A percentile compares a stretch with the other conserved stretches of the same genome.
These are phyloP conservation scores for Gastrolobium bilobum DNA, from an alignment of 306 rosid species.

Conservation along the genomic window DNA sequence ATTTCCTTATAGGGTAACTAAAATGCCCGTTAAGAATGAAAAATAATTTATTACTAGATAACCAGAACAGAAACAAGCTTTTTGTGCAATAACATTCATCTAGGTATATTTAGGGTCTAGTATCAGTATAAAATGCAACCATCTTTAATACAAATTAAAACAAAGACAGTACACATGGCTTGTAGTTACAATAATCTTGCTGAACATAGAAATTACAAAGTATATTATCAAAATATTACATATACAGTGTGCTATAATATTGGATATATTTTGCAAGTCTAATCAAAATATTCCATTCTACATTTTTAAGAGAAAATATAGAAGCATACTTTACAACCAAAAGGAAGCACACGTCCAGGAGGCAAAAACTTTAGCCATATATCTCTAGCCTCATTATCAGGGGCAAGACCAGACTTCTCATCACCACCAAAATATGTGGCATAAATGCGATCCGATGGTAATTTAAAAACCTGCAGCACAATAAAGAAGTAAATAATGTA, in stretches of 20 bases:
- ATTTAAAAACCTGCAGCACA: slow-evolving; percentile 75
- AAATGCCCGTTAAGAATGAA: slow-evolving; percentile 1
- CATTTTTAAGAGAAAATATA: slow-evolving; percentile 17
- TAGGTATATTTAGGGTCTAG: neutral
- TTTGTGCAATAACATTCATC: neutral
- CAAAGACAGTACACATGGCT: neutral
- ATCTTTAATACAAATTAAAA: slow-evolving; percentile 4
- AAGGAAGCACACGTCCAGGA: slow-evolving; percentile 89
- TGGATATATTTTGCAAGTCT: slow-evolving; percentile 29
- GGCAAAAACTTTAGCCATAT: slow-evolving; percentile 87
- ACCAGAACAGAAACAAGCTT: neutral
- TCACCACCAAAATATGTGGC: slow-evolving; percentile 98
- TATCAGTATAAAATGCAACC: slow-evolving; percentile 17
- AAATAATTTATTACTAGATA: slow-evolving; percentile 3
- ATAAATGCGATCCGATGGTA: slow-evolving; percentile 79
- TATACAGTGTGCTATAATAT: neutral
- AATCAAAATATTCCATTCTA: slow-evolving; percentile 28
- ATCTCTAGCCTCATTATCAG: slow-evolving; percentile 90
- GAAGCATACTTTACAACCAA: slow-evolving; percentile 84
- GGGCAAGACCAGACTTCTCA: slow-evolving; percentile 82
- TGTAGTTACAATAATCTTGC: slow-evolving; percentile 13
- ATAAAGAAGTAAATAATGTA: slow-evolving; percentile 29
- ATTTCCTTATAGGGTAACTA: neutral
- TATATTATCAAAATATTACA: slow-evolving; percentile 22
- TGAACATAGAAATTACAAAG: slow-evolving; percentile 21